Percentiles rank a stretch among this genome's conserved stretches.
phyloP scores from a whole-genome alignment of 2,329 filamentous ascomycete species.

The Triangularia verruculosa region DNA sequence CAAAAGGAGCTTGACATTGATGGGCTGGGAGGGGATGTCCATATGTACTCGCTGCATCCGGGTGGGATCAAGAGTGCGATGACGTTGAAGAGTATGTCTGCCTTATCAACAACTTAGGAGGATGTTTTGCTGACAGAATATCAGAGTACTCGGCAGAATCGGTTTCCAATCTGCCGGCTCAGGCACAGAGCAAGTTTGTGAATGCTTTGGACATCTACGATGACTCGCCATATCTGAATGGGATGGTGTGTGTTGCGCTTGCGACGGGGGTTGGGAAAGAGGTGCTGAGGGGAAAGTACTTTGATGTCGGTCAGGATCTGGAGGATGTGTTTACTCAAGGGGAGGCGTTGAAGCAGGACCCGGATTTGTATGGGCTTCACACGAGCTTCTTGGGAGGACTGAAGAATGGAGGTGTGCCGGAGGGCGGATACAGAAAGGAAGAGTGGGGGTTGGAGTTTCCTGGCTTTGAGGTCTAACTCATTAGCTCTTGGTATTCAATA shows the following conservation, averaged over 20 bases:
- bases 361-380: conserved; percentile 29
- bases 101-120: neutral
- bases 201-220: conserved; percentile 30
- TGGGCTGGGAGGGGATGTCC: conserved; percentile 27
- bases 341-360: conserved; percentile 24
- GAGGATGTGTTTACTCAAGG: conserved; percentile 30
- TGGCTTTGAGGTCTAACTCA: conserved; percentile 16
- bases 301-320: conserved; percentile 33
- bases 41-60: conserved; percentile 33
- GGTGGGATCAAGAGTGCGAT: conserved; percentile 33
- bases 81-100: conserved; percentile 29
- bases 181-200: conserved; percentile 18
- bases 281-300: conserved; percentile 29
- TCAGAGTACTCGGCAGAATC: conserved; percentile 27
- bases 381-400: conserved; percentile 30
- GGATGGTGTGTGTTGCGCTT: conserved; percentile 34
- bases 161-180: conserved; percentile 22
- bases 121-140: neutral
- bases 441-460: conserved; percentile 24
- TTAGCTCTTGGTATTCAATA: neutral
- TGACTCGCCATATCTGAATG: conserved; percentile 34
- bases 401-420: conserved; percentile 20
- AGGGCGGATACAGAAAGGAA: conserved; percentile 19
- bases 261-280: conserved; percentile 31
- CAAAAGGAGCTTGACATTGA: conserved; percentile 33